These are phyloP conservation scores for Claviceps purpurea DNA, from an alignment of 2,329 filamentous ascomycete genomes.

Conservation along the genomic window DNA sequence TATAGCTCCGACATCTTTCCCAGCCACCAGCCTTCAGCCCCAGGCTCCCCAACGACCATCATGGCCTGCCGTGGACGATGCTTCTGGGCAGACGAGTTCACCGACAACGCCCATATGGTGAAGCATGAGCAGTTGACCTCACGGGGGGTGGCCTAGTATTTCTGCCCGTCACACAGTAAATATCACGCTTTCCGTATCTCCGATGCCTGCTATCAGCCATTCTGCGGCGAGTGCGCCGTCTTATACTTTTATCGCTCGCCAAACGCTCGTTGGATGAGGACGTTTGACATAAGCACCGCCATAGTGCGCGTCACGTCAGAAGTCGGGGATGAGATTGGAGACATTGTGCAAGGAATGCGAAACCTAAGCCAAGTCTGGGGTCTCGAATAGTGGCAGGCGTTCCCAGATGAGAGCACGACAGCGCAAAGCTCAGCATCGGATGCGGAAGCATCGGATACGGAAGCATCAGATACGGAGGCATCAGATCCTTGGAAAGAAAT, in stretches of 20 bases:
- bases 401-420: not conserved
- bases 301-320: not conserved
- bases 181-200: slow-evolving; percentile 15
- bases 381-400: not conserved
- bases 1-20: not conserved
- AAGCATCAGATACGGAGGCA: not conserved
- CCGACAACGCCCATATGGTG: slow-evolving; percentile 3
- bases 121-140: slow-evolving; percentile 9
- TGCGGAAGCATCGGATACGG: not conserved
- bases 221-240: slow-evolving; percentile 21
- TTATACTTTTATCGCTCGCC: slow-evolving; percentile 12
- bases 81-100: slow-evolving; percentile 5
- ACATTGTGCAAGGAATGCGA: slow-evolving; percentile 3
- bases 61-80: slow-evolving; percentile 15
- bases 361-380: not conserved
- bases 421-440: not conserved
- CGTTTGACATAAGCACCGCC: slow-evolving; percentile 8
- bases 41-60: not conserved
- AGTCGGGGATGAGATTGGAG: slow-evolving; percentile 2
- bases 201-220: slow-evolving; percentile 12
- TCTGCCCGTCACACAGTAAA: slow-evolving; percentile 16
- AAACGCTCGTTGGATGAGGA: slow-evolving; percentile 11
- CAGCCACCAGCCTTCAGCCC: not conserved
- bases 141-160: slow-evolving; percentile 16
- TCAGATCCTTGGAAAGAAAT: slow-evolving; percentile 8